Base-by-base conservation (phyloP, 2,329 filamentous ascomycete genomes). In the Seiridium unicorne region DNA sequence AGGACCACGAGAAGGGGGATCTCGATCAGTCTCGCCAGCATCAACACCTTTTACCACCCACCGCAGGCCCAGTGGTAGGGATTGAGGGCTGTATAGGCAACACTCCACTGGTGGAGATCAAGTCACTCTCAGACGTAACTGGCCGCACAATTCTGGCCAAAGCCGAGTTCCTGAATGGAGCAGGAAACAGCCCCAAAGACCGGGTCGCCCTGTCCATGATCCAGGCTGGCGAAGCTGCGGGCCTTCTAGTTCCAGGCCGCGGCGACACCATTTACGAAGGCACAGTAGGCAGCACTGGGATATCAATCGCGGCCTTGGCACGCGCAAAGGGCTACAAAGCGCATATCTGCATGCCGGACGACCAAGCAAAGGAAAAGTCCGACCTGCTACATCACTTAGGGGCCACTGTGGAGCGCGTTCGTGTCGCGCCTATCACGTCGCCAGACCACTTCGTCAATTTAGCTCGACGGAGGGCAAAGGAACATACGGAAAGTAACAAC, bases 251-350 rank as follows among this genome's bases (percentile, higher is more conserved):
- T 0, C 94, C 95, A 0, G 81, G 90, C 66, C 88, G 90, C 31
- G 94, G 94, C 62, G 95, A 99, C 74, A 96, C 91, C 48, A 93
- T 99, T 69, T 99, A 98, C 76, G 95, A 99, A 79, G 95, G 95
- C 65, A 99, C 95, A 1, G 93, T 97, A 13, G 95, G 95, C 61
- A 96, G 92, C 72, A 99, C 95, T 0, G 95, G 95, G 31, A 98
- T 99, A 68, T 97, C 93, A 13, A 83, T 99, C 8, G 95, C 95
- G 3, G 91, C 91, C 0, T 86, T 99, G 55, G 93, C 92, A 55
- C 85, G 93, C 66, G 93, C 95, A 31, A 85, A 88, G 74, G 95
- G 95, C 40, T 98, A 98, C 78, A 85, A 89, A 65, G 93, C 93
- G 38, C 91, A 98, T 76, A 98, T 99, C 66, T 97, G 92, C 80